phyloP scores from a whole-genome alignment of 2,329 filamentous ascomycete genomes.

The Cercospora sojina region DNA sequence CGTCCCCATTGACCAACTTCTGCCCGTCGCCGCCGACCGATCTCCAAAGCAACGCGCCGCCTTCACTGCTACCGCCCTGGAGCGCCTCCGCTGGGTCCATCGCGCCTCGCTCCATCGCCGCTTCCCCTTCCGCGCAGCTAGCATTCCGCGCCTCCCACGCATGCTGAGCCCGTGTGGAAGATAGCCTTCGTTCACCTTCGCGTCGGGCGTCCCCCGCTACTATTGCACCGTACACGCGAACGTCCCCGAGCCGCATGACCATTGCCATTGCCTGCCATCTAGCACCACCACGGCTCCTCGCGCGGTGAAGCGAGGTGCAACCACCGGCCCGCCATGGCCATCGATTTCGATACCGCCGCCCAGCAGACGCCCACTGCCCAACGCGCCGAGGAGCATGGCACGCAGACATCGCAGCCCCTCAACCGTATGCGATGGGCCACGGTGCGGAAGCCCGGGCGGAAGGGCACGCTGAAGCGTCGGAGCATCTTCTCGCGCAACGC shows the following conservation, averaged over 20 bases:
- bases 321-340: conserved; percentile 19
- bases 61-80: neutral
- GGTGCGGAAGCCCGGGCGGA: conserved; percentile 75
- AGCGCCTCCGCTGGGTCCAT: neutral
- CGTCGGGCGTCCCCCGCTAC: neutral
- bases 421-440: conserved; percentile 95
- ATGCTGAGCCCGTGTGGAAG: conserved; percentile 1
- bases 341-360: conserved; percentile 22
- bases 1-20: conserved; percentile 1
- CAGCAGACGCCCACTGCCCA: conserved; percentile 24
- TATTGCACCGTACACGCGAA: neutral
- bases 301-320: conserved; percentile 13
- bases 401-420: conserved; percentile 45
- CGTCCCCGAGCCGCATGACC: conserved; percentile 11
- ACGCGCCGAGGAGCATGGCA: conserved; percentile 44
- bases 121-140: conserved; percentile 12
- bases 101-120: neutral
- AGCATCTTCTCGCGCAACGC: conserved; percentile 70
- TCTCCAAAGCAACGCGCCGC: neutral
- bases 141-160: conserved; percentile 12
- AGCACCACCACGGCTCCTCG: conserved; percentile 10
- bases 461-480: conserved; percentile 73
- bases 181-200: conserved; percentile 5
- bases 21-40: neutral
- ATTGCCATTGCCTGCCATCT: conserved; percentile 8